These are phyloP conservation scores for Sanghuangporus baumii DNA, from an alignment of 1,284 basidiomycete species.

Conservation along the genomic window DNA sequence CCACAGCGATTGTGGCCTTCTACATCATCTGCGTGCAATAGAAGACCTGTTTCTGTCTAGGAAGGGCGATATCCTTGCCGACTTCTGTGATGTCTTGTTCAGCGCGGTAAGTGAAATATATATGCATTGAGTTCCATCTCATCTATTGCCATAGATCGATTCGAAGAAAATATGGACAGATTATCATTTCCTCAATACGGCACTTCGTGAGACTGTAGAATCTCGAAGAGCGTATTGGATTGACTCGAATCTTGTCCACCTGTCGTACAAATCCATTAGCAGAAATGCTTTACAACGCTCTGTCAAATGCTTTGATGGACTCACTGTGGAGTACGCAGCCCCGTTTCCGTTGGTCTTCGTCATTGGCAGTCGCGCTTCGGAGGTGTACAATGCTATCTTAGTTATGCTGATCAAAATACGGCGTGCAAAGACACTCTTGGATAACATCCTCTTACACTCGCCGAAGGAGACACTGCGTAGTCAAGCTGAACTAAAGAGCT, in stretches of 20 bases:
- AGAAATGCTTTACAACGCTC: constrained; percentile 41
- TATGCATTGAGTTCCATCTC: background rate
- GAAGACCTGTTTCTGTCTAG: constrained; percentile 74
- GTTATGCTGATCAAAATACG: constrained; percentile 73
- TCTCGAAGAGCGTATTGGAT: constrained; percentile 50
- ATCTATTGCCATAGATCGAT: constrained; percentile 52
- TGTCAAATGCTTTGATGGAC: constrained; percentile 58
- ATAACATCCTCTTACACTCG: constrained; percentile 57
- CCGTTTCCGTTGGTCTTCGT: constrained; percentile 82
- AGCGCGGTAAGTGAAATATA: constrained; percentile 45
- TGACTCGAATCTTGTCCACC: constrained; percentile 65
- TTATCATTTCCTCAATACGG: constrained; percentile 78
- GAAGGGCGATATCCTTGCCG: constrained; percentile 64
- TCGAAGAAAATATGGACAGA: constrained; percentile 67
- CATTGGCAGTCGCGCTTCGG: constrained; percentile 55
- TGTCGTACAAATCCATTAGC: constrained; percentile 53
- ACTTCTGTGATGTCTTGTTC: constrained; percentile 69
- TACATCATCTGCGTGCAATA: constrained; percentile 63
- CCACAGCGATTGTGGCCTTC: constrained; percentile 65
- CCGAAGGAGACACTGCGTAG: constrained; percentile 29
- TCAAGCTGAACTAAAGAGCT: constrained; percentile 49
- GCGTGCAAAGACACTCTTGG: constrained; percentile 65
- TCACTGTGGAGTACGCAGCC: constrained; percentile 68
- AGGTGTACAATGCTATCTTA: constrained; percentile 67
- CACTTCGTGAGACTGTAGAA: constrained; percentile 64